phyloP scores from a whole-genome alignment of 2,329 filamentous ascomycete genomes.

The Aspergillus transmontanensis region DNA sequence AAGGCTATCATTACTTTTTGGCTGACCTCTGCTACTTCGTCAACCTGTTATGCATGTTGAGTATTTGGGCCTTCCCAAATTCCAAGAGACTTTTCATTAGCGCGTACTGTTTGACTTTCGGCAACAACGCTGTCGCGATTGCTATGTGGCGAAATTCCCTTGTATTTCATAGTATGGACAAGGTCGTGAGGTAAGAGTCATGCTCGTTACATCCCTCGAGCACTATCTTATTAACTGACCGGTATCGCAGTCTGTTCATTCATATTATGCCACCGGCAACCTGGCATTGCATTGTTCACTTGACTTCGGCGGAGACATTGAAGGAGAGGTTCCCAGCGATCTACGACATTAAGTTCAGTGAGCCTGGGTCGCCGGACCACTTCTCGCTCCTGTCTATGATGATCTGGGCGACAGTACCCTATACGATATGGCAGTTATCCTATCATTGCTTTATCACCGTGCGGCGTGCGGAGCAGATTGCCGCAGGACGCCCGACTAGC shows the following conservation, averaged over 20 bases:
- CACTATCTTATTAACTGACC: slow-evolving; percentile 1
- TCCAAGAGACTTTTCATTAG: slow-evolving; percentile 92
- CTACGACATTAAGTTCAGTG: slow-evolving; percentile 72
- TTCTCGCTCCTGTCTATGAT: slow-evolving; percentile 86
- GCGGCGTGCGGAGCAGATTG: slow-evolving; percentile 91
- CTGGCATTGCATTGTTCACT: slow-evolving; percentile 87
- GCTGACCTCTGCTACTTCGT: slow-evolving; percentile 98
- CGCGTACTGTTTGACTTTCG: slow-evolving; percentile 88
- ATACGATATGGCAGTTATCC: slow-evolving; percentile 85
- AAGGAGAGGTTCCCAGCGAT: slow-evolving; percentile 78
- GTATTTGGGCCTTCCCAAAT: slow-evolving; percentile 85
- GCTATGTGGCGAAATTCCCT: slow-evolving; percentile 99
- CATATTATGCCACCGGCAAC: slow-evolving; percentile 98
- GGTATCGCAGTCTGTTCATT: slow-evolving; percentile 74
- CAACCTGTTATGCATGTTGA: slow-evolving; percentile 80
- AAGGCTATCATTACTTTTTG: slow-evolving; percentile 95
- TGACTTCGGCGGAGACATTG: slow-evolving; percentile 68
- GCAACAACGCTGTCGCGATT: slow-evolving; percentile 96
- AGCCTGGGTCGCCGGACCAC: slow-evolving; percentile 72
- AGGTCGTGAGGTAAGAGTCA: slow-evolving; percentile 73
- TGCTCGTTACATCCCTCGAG: neutral
- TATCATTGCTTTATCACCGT: slow-evolving; percentile 98
- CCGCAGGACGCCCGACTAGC: slow-evolving; percentile 89
- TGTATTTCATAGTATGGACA: slow-evolving; percentile 98
- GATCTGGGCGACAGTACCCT: slow-evolving; percentile 89